Conservation (phyloP, 2,329 filamentous ascomycete species). For the Penicillium griseofulvum region DNA sequence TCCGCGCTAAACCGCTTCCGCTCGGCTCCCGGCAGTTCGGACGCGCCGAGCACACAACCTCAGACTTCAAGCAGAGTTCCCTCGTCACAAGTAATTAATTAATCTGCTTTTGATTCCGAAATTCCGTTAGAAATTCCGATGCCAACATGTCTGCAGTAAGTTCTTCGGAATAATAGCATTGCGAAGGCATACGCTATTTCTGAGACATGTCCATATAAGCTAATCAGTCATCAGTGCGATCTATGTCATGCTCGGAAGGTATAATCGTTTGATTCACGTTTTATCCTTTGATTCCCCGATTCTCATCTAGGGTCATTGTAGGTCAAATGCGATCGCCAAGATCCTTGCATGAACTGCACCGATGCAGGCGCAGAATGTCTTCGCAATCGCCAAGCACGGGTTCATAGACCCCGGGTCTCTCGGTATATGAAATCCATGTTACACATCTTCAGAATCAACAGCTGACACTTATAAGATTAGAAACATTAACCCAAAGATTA, state of each 20-base stretch:
- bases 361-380: slow-evolving; percentile 40
- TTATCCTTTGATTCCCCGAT: background rate
- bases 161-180: background rate
- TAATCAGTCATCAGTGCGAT: slow-evolving; percentile 29
- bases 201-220: background rate
- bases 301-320: slow-evolving; percentile 15
- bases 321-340: slow-evolving; percentile 45
- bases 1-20: background rate
- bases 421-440: slow-evolving; percentile 9
- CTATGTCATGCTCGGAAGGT: slow-evolving; percentile 39
- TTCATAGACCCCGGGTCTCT: slow-evolving; percentile 23
- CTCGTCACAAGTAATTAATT: background rate
- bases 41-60: slow-evolving; percentile 1
- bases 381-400: slow-evolving; percentile 21
- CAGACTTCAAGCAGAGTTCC: background rate
- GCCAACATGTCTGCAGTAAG: slow-evolving; percentile 3
- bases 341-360: slow-evolving; percentile 48
- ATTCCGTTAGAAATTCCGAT: background rate
- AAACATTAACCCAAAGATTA: slow-evolving; percentile 18
- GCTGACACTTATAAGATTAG: slow-evolving; percentile 13
- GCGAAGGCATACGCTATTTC: background rate
- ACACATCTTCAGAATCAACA: background rate
- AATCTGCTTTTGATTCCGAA: background rate
- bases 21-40: slow-evolving; percentile 19
- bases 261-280: no score